Evolutionary conservation across 2,329 filamentous ascomycete species (phyloP).

Genomic region (Hypomyces perniciosus): DNA sequence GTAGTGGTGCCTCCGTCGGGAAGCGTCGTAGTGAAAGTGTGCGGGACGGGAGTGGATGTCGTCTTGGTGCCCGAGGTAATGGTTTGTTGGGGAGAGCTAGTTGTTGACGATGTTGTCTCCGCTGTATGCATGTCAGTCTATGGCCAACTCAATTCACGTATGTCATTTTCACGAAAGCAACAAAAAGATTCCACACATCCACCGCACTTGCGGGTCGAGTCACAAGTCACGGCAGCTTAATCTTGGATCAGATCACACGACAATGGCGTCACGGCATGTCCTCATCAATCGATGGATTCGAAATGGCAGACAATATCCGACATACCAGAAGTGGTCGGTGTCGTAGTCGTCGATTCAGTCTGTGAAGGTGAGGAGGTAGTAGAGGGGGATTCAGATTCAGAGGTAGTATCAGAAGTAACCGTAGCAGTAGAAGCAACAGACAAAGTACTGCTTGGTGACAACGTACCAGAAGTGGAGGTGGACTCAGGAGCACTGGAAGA

Average conservation of each 20-base stretch:
- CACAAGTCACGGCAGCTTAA: not conserved
- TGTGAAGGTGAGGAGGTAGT: constrained; percentile 15
- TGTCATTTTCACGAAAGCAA: constrained; percentile 11
- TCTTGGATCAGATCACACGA: constrained; percentile 5
- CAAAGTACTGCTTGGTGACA: constrained; percentile 21
- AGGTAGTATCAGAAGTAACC: constrained; percentile 25
- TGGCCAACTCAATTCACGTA: not conserved
- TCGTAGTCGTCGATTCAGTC: constrained; percentile 10
- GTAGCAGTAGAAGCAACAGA: constrained; percentile 21
- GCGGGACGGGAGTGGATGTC: constrained; percentile 31
- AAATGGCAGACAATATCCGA: constrained; percentile 20
- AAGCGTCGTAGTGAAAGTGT: constrained; percentile 42
- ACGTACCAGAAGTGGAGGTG: constrained; percentile 29
- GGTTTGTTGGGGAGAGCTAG: constrained; percentile 22
- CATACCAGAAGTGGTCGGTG: constrained; percentile 25
- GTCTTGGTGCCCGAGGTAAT: constrained; percentile 29
- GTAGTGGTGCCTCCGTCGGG: constrained; percentile 39
- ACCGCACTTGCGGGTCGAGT: constrained; percentile 20
- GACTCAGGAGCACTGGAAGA: constrained; percentile 22
- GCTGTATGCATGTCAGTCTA: not conserved
- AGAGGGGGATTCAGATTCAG: constrained; percentile 20
- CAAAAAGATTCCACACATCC: constrained; percentile 7
- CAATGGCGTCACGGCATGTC: constrained; percentile 15
- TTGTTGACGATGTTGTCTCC: constrained; percentile 4
- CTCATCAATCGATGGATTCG: constrained; percentile 3